Base-by-base conservation (phyloP, 148 eudicot species). In the Fagopyrum esculentum region DNA sequence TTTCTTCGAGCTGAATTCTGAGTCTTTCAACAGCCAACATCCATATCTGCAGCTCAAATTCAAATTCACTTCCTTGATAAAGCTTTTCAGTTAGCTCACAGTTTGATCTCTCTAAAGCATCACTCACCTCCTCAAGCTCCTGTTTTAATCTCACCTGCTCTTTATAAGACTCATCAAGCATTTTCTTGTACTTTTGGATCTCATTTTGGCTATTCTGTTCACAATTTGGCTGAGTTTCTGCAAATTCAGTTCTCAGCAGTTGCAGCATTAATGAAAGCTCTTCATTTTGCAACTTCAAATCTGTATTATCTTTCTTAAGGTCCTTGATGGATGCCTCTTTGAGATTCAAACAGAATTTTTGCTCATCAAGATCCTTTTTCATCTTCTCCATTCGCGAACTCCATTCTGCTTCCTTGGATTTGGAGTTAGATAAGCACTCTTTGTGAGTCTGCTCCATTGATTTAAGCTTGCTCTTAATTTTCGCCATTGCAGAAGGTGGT, bases 351-450 rank as follows among this genome's bases (percentile, higher is more conserved):
- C 46, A 81, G 4, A 76, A 80, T 60, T 43, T 87, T 52, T 81
- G 80, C 5, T 73, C 76, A 6, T 76, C 73, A 52, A 92, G 79
- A 44, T 92, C 90, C 75, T 60, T 83, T 22, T 45, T 74, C 82
- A 87, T 44, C 69, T 75, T 85, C 56, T 85, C 83, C 19, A 79
- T 35, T 68, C 75, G 77, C 50, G 83, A 81, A 48, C 54, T 79
- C 95, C 97, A 89, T 61, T 88, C 93, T 2, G 82, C 85, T 82
- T 93, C 97, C 79, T 85, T 91, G 1, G 77, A 86, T 74, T 59
- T 85, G 52, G 87, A 80, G 75, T 82, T 86, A 13, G 75, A 72
- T 2, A 81, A 79, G 69, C 92, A 93, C n/a, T 89, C 90, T 73
- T 75, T 79, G 70, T 93, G 94, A 1, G 74, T 82, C 77, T 89